These are phyloP conservation scores for Epichloe elymi DNA, from an alignment of 2,329 filamentous ascomycete genomes.

Conservation along the genomic window DNA sequence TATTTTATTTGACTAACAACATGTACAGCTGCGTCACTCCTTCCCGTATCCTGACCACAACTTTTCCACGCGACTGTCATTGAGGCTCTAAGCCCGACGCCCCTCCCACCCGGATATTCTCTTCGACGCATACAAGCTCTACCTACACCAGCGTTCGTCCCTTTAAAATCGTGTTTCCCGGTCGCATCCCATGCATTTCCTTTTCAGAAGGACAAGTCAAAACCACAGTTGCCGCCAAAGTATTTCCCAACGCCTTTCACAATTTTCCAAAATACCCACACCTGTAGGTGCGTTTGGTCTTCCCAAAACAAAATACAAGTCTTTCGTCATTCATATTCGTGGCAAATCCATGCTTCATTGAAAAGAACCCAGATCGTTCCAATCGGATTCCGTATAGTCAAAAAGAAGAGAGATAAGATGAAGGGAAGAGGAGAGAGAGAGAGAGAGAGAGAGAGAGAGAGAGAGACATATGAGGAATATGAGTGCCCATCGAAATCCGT, in stretches of 20 bases:
- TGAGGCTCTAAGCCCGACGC: neutral
- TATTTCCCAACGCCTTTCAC: conserved; percentile 1
- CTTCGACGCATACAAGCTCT: neutral
- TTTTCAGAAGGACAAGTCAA: neutral
- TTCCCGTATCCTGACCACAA: neutral
- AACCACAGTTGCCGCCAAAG: neutral
- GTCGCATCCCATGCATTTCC: neutral
- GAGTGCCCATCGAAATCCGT: neutral
- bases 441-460: neutral
- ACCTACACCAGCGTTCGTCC: neutral
- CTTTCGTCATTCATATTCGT: conserved; percentile 3
- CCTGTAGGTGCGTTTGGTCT: neutral
- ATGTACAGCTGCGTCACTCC: neutral
- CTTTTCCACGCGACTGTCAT: neutral
- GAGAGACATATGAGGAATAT: neutral
- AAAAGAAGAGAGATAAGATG: neutral
- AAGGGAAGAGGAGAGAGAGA: neutral
- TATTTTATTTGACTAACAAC: neutral
- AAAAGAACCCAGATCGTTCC: neutral
- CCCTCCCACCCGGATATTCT: neutral
- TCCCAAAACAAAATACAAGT: neutral
- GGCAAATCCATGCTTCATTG: neutral
- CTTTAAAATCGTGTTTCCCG: neutral
- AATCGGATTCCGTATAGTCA: neutral
- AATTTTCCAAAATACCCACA: neutral